Percentiles rank a stretch among this genome's conserved stretches.
phyloP scores from a whole-genome alignment of 2,329 filamentous ascomycete species.

The Ploettnerulaceae sp. region DNA sequence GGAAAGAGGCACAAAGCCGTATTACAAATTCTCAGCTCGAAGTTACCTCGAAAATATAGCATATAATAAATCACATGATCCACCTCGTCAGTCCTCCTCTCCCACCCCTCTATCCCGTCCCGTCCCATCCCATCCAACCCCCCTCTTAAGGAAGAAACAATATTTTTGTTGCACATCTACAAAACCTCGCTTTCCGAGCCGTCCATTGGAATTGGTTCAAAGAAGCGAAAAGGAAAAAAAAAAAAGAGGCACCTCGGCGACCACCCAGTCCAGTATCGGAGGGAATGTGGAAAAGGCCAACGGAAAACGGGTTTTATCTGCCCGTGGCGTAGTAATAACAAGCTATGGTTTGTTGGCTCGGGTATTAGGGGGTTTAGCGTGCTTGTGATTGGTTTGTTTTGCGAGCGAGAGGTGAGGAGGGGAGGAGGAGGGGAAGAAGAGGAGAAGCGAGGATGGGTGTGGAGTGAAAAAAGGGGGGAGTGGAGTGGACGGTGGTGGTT shows the following conservation, averaged over 20 bases:
- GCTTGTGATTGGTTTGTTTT: neutral
- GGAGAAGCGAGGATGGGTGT: neutral
- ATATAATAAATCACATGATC: conserved; percentile 4
- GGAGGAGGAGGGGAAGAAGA: neutral
- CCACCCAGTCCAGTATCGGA: neutral
- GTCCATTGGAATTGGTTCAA: conserved; percentile 2
- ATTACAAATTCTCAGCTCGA: too few species aligned
- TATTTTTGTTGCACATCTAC: conserved; percentile 7
- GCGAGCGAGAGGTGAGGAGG: conserved; percentile 1
- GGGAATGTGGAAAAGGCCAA: neutral
- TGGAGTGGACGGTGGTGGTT: neutral
- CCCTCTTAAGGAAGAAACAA: neutral
- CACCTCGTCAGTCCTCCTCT: neutral
- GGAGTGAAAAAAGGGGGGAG: neutral
- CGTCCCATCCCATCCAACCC: neutral
- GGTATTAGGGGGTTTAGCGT: neutral
- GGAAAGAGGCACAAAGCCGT: too few species aligned
- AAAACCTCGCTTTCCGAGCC: conserved; percentile 8
- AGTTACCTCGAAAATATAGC: too few species aligned
- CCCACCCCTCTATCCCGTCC: neutral
- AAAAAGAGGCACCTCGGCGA: neutral
- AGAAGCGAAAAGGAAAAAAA: too few species aligned
- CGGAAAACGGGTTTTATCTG: neutral
- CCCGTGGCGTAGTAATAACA: neutral
- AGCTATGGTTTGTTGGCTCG: conserved; percentile 6